Conservation (phyloP, 352 stramenopile species). For the Aphanomyces euteiches region DNA sequence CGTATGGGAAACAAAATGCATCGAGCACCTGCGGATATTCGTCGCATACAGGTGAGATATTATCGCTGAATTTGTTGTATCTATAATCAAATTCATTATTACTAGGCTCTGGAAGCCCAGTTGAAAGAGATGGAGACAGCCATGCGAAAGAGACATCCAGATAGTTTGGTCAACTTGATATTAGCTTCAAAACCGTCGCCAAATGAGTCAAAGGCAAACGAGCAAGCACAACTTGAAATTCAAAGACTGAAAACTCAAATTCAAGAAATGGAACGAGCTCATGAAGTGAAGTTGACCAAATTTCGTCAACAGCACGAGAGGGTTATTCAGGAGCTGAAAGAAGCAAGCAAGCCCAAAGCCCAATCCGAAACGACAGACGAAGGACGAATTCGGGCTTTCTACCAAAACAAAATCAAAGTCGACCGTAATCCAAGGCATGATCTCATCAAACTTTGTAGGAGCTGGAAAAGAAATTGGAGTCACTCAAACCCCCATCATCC, state of each 20-base stretch:
- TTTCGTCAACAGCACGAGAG: slow-evolving; percentile 82
- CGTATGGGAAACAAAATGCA: neutral
- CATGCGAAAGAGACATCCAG: slow-evolving; percentile 67
- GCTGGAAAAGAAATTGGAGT: slow-evolving; percentile 18
- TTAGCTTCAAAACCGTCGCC: slow-evolving; percentile 60
- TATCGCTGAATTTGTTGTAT: neutral
- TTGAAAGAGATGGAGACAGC: slow-evolving; percentile 69
- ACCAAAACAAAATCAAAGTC: slow-evolving; percentile 26
- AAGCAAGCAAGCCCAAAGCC: slow-evolving; percentile 22
- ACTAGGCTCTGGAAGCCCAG: slow-evolving; percentile 52
- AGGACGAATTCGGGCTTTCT: neutral
- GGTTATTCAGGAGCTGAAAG: slow-evolving; percentile 63
- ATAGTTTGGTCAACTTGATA: slow-evolving; percentile 77
- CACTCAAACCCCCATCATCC: neutral
- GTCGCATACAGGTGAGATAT: slow-evolving; percentile 46
- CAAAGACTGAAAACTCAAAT: slow-evolving; percentile 46
- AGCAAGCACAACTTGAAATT: slow-evolving; percentile 46
- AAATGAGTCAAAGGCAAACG: slow-evolving; percentile 52
- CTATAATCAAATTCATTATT: neutral
- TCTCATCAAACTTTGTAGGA: neutral
- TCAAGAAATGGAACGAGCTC: slow-evolving; percentile 44
- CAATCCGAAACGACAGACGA: slow-evolving; percentile 8
- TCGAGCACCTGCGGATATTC: slow-evolving; percentile 50
- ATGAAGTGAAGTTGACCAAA: slow-evolving; percentile 55
- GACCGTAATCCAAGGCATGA: neutral